phyloP scores from a whole-genome alignment of 352 stramenopile species.

The Globisporangium ultimum region DNA sequence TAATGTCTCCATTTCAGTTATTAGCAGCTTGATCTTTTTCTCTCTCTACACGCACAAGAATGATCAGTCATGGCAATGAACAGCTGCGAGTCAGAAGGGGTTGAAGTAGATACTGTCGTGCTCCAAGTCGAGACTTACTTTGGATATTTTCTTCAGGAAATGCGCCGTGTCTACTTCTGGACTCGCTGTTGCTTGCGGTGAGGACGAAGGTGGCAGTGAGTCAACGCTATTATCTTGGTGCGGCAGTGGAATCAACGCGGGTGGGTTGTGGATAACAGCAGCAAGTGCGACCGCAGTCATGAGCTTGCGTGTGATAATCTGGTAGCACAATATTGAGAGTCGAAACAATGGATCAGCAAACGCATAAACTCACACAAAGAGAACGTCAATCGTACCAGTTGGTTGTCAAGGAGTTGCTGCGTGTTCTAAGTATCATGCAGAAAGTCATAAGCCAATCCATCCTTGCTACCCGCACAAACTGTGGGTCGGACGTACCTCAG shows the following conservation, averaged over 20 bases:
- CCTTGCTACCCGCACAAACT: not conserved
- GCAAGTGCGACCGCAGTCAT: conserved; percentile 9
- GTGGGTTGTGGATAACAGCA: not conserved
- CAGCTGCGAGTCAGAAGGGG: not conserved
- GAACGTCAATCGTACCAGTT: conserved; percentile 9
- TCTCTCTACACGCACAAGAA: conserved; percentile 22
- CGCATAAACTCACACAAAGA: not conserved
- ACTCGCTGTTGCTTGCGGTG: not conserved
- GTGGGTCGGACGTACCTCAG: conserved; percentile 15
- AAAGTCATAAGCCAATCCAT: not conserved
- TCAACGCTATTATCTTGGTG: not conserved
- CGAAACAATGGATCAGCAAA: not conserved
- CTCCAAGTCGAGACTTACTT: conserved; percentile 11
- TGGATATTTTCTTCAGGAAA: conserved; percentile 22
- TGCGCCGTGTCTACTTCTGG: conserved; percentile 4
- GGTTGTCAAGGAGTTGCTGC: conserved; percentile 9
- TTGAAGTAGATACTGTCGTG: not conserved
- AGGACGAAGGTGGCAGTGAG: not conserved
- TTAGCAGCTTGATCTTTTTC: conserved; percentile 51
- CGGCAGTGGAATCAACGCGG: not conserved
- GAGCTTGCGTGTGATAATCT: not conserved
- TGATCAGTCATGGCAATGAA: no score
- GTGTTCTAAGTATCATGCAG: not conserved
- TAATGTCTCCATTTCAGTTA: conserved; percentile 34
- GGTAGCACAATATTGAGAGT: no score